Evolutionary conservation across 1,284 basidiomycete species (phyloP).

Genomic region (Psilocybe mexicana): DNA sequence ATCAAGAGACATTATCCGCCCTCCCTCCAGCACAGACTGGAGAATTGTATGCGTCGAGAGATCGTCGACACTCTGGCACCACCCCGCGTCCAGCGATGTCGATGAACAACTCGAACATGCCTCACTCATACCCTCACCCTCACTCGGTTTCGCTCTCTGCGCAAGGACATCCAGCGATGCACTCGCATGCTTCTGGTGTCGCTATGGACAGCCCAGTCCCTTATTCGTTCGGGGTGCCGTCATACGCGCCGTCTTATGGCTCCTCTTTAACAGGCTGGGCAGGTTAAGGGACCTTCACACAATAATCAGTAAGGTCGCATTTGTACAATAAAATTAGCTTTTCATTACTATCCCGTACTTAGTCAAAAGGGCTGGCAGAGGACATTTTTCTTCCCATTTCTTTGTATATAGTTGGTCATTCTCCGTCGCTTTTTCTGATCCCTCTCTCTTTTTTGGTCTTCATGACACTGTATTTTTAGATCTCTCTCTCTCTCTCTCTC

Average conservation of each 20-base stretch:
- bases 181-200: background rate
- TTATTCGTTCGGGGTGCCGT: conserved; percentile 18
- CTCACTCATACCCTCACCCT: background rate
- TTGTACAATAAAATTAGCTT: background rate
- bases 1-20: conserved; percentile 17
- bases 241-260: conserved; percentile 21
- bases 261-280: conserved; percentile 41
- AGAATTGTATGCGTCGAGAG: conserved; percentile 24
- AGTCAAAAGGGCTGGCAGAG: background rate
- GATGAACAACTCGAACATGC: too few species aligned
- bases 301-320: background rate
- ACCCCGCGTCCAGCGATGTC: too few species aligned
- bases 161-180: background rate
- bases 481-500: background rate
- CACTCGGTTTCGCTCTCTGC: background rate
- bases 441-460: background rate
- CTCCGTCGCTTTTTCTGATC: background rate
- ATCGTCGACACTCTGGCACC: conserved; percentile 6
- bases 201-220: background rate
- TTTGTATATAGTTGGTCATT: background rate
- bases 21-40: conserved; percentile 17
- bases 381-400: conserved; percentile 1
- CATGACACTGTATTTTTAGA: background rate
- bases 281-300: conserved; percentile 19
- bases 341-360: background rate